Evolutionary conservation across 2,329 filamentous ascomycete species (phyloP), one percentile per base, ranked within the genome.

Genomic region (Dichotomopilus funicola): DNA sequence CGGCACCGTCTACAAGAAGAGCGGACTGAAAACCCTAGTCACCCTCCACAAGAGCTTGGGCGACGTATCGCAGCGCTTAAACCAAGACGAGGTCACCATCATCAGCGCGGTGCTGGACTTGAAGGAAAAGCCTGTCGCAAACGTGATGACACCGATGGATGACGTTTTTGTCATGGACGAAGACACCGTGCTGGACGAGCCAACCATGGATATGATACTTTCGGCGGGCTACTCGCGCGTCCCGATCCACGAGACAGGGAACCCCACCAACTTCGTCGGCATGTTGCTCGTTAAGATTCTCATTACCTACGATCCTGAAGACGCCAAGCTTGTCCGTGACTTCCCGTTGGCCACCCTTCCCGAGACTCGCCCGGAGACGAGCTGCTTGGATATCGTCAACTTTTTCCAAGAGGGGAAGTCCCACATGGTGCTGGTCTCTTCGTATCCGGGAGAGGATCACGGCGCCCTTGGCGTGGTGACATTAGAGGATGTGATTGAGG

Each of bases 341-440:
- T 96, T 99, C 68, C 86, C 91, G 6, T 78, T 99, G 50, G 94
- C 94, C 11, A 96, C 94, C 0, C 82, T 99, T 6, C 94, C 95
- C 1, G 94, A 99, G 71, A 99, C 94, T 0, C 83, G 89, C 8
- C 90, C 94, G 0, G 90, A 96, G 68, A 99, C 94, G 0, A 96
- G 91, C 74, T 99, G 94, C 69, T 74, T 99, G 54, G 94, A 99
- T 70, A 97, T 99, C 66, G 90, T 99, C 73, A 99, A 99, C 74
- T 99, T 96, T 72, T 99, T 99, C 76, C 94, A 99, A 71, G 94
- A 99, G 75, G 94, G 94, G 65, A 99, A 99, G 71, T 96, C 91
- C 1, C 94, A 99, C 71, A 96, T 99, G 91, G 92, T 97, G 0
- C 77, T 99, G 34, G 94, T 97, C 7, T 96, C 92, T 0, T 89